Percentiles rank a stretch among this genome's conserved stretches.
Evolutionary conservation across 768 basidiomycete species (phyloP).

Genomic region (Crepidotus variabilis): DNA sequence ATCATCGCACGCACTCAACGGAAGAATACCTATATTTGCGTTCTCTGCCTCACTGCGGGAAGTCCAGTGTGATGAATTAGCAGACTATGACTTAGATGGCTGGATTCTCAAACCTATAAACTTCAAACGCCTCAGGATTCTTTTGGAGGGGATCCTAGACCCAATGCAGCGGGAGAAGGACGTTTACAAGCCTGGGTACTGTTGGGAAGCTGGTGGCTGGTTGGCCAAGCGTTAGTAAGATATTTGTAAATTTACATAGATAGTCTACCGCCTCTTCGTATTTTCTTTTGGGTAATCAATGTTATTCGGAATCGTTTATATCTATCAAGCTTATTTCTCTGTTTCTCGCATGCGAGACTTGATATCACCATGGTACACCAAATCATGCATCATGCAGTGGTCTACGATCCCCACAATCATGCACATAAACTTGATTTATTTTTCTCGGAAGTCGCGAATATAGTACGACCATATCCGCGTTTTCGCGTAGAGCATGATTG

Average conservation of each 20-base stretch:
- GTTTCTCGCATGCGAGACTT: too few relatives aligned
- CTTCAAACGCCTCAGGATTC: slow-evolving; percentile 57
- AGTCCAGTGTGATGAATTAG: slow-evolving; percentile 50
- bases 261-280: not conserved
- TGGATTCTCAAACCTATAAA: slow-evolving; percentile 86
- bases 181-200: slow-evolving; percentile 46
- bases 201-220: slow-evolving; percentile 68
- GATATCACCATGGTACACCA: too few relatives aligned
- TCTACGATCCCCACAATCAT: too few relatives aligned
- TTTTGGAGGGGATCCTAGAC: slow-evolving; percentile 61
- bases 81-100: slow-evolving; percentile 62
- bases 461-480: too few relatives aligned
- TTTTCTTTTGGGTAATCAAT: too few relatives aligned
- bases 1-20: slow-evolving; percentile 49
- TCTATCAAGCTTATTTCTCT: too few relatives aligned
- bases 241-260: not conserved
- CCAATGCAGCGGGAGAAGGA: slow-evolving; percentile 44
- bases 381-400: too few relatives aligned
- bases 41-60: slow-evolving; percentile 73
- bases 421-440: too few relatives aligned
- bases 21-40: slow-evolving; percentile 75
- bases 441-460: too few relatives aligned
- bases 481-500: too few relatives aligned
- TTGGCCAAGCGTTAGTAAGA: slow-evolving; percentile 19
- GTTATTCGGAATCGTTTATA: too few relatives aligned